A percentile compares a stretch with the other conserved stretches of the same genome.
These are phyloP conservation scores for Eleusine indica DNA, from an alignment of 176 grass and related monocot species.

Conservation along the genomic window DNA sequence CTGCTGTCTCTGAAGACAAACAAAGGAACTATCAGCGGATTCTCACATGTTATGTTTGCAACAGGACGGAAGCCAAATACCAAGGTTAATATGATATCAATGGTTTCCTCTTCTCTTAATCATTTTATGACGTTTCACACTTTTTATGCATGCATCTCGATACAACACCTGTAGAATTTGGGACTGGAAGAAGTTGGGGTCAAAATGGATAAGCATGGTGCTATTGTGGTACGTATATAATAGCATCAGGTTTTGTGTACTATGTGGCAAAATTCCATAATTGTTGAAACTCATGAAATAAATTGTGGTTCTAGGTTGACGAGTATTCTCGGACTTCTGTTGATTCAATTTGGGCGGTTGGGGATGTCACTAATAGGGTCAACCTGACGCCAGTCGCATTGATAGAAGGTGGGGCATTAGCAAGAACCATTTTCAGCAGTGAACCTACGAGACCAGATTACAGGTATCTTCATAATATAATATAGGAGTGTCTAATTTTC, in stretches of 20 bases:
- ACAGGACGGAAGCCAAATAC: slow-evolving; percentile 77
- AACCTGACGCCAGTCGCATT: slow-evolving; percentile 82
- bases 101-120: slow-evolving; percentile 25
- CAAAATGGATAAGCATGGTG: slow-evolving; percentile 62
- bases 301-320: slow-evolving; percentile 50
- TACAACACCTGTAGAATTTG: slow-evolving; percentile 58
- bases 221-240: slow-evolving; percentile 59
- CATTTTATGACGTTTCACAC: not conserved
- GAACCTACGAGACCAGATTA: slow-evolving; percentile 79
- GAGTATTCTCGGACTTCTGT: slow-evolving; percentile 71
- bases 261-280: not conserved
- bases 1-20: slow-evolving; percentile 65
- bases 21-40: slow-evolving; percentile 73
- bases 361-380: slow-evolving; percentile 76
- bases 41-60: slow-evolving; percentile 90
- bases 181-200: slow-evolving; percentile 73
- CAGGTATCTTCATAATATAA: slow-evolving; percentile 44
- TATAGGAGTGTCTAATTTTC: not conserved
- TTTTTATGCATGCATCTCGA: not conserved
- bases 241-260: not conserved
- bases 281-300: not conserved
- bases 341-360: slow-evolving; percentile 83
- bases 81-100: slow-evolving; percentile 44
- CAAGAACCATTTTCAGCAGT: slow-evolving; percentile 64
- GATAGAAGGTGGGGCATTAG: slow-evolving; percentile 81